Evolutionary conservation across 148 eudicot species (phyloP).

Genomic region (Rhododendron griersonianum): DNA sequence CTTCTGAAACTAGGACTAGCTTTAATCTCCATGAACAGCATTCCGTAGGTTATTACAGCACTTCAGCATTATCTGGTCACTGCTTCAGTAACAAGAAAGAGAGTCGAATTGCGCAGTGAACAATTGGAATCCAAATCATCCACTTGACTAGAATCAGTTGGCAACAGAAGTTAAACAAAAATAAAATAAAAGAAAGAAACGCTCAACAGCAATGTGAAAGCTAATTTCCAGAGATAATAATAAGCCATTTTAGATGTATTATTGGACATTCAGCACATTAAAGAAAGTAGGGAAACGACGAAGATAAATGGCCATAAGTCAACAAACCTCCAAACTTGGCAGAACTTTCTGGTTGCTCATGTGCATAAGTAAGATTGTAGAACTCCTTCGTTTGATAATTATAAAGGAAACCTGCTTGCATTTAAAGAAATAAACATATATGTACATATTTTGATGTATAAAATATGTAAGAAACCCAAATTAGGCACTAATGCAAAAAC

Average conservation of each 20-base stretch:
- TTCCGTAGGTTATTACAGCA: not conserved
- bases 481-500: not conserved
- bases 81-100: not conserved
- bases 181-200: not conserved
- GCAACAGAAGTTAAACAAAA: not conserved
- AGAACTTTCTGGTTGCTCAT: constrained; percentile 76
- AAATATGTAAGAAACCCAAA: not conserved
- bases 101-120: not conserved
- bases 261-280: not conserved
- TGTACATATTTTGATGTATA: not conserved
- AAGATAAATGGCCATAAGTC: constrained; percentile 10
- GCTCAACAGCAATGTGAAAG: not conserved
- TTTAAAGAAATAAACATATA: not conserved
- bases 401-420: constrained; percentile 76
- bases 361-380: constrained; percentile 84
- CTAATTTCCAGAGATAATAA: not conserved
- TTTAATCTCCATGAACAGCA: not conserved
- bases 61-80: not conserved
- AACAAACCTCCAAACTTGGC: constrained; percentile 81
- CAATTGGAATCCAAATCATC: not conserved
- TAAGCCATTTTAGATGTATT: not conserved
- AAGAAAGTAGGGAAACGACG: not conserved
- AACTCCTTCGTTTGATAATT: constrained; percentile 94
- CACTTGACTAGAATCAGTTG: not conserved
- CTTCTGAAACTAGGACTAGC: not conserved